A percentile compares a stretch with the other conserved stretches of the same genome.
Conservation (phyloP, 345 rosid species). For the Physaria fendleri region DNA sequence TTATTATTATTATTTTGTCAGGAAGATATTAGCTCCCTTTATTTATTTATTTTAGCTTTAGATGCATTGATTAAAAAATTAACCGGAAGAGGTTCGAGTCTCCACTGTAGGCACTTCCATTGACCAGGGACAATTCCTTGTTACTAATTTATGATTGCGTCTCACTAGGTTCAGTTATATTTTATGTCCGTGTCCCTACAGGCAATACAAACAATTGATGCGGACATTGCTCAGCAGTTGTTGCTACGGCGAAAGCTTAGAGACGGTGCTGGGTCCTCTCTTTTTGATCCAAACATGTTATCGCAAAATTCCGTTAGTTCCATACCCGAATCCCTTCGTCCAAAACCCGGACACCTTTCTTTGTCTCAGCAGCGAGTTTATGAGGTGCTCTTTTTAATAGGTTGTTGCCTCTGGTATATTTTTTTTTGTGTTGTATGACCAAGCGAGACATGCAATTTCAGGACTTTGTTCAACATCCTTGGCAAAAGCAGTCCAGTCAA, state of each 20-base stretch:
- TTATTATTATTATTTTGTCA: too few relatives aligned
- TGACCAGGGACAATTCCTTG: background rate
- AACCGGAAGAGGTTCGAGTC: background rate
- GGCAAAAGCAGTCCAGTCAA: constrained; percentile 85
- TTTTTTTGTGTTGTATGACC: constrained; percentile 9
- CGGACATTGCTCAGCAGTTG: constrained; percentile 78
- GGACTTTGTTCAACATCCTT: constrained; percentile 97
- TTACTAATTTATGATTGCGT: background rate
- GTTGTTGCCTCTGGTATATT: constrained; percentile 2
- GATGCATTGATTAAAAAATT: background rate
- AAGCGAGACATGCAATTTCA: constrained; percentile 24
- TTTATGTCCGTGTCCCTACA: constrained; percentile 18
- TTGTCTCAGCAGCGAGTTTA: constrained; percentile 91
- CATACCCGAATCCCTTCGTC: constrained; percentile 87
- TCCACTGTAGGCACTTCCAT: background rate
- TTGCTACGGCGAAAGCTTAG: constrained; percentile 74
- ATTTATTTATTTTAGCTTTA: background rate
- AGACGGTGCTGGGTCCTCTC: constrained; percentile 61
- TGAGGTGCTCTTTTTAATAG: constrained; percentile 46
- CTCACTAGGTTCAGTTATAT: background rate
- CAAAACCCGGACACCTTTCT: constrained; percentile 88
- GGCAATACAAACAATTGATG: constrained; percentile 92
- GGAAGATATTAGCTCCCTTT: too few relatives aligned
- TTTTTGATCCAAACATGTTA: constrained; percentile 65
- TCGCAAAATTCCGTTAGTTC: constrained; percentile 67